Percentiles rank a stretch among this genome's conserved stretches.
Evolutionary conservation across 768 basidiomycete genomes (phyloP).

Genomic region (Floccularia luteovirens): DNA sequence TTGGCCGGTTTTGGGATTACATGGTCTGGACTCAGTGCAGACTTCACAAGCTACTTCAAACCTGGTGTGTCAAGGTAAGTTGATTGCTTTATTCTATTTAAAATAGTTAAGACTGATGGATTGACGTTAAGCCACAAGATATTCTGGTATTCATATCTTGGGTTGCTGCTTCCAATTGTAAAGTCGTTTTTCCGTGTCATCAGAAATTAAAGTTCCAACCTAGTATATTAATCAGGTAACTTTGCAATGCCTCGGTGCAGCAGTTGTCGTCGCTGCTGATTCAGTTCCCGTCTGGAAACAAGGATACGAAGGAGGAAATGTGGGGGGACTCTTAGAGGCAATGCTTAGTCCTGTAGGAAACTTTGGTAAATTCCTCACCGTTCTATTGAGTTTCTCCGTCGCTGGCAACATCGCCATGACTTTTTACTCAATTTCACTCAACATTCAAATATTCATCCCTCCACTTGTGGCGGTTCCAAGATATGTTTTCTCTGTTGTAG

Average conservation of each 20-base stretch:
- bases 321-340: conserved; percentile 67
- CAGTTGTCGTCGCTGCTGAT: conserved; percentile 49
- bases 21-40: conserved; percentile 53
- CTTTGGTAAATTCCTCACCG: conserved; percentile 75
- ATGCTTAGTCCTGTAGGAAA: conserved; percentile 64
- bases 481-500: conserved; percentile 69
- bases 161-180: conserved; percentile 55
- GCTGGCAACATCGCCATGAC: conserved; percentile 78
- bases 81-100: not conserved
- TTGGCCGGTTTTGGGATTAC: conserved; percentile 70
- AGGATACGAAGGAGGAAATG: conserved; percentile 48
- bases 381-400: conserved; percentile 76
- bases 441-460: conserved; percentile 64
- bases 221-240: conserved; percentile 29
- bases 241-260: conserved; percentile 48
- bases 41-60: conserved; percentile 68
- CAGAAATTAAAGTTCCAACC: not conserved
- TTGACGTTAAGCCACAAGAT: conserved; percentile 49
- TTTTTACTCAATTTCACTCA: conserved; percentile 75
- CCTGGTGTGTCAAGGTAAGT: conserved; percentile 50
- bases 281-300: conserved; percentile 53
- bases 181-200: conserved; percentile 5
- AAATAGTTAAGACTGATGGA: not conserved
- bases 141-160: conserved; percentile 63
- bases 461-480: conserved; percentile 54